Percentiles rank a stretch among this genome's conserved stretches.
These are phyloP conservation scores for Gaertneriomyces semiglobifer DNA, from an alignment of 192 early-diverging fungal genomes.

Conservation along the genomic window DNA sequence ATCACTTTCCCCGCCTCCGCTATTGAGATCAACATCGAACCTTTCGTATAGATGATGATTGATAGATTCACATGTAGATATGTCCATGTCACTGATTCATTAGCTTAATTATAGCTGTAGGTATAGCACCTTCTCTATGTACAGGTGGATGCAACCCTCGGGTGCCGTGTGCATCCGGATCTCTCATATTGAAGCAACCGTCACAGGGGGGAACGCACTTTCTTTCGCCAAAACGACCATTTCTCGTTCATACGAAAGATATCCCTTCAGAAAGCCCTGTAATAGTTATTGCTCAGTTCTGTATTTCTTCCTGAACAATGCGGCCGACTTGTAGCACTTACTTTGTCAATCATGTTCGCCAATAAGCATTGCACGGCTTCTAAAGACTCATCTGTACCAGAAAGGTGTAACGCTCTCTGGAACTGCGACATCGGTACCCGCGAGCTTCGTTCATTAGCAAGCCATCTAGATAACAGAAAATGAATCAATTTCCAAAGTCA, in stretches of 20 bases:
- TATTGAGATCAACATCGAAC: conserved; percentile 94
- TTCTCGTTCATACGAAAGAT: conserved; percentile 75
- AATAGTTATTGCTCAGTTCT: neutral
- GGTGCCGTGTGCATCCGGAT: no score
- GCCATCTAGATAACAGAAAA: conserved; percentile 36
- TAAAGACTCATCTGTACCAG: conserved; percentile 50
- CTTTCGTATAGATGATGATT: conserved; percentile 66
- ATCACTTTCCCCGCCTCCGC: conserved; percentile 80
- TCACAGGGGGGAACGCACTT: conserved; percentile 71
- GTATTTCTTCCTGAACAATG: neutral
- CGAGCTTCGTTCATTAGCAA: conserved; percentile 48
- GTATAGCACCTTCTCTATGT: no score
- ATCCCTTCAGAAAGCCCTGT: conserved; percentile 81
- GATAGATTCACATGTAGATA: no score
- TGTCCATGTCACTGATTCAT: no score
- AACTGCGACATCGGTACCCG: conserved; percentile 63
- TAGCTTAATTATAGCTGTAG: no score
- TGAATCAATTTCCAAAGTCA: neutral
- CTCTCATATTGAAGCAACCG: conserved; percentile 12
- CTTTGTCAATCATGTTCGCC: conserved; percentile 85
- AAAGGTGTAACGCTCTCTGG: conserved; percentile 61
- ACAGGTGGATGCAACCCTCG: no score
- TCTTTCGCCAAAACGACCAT: conserved; percentile 71
- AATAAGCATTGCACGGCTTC: conserved; percentile 84
- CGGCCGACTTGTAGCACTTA: conserved; percentile 23